A percentile compares a stretch with the other conserved stretches of the same genome.
phyloP scores from a whole-genome alignment of 2,329 filamentous ascomycete genomes.

The Amauroascus niger region DNA sequence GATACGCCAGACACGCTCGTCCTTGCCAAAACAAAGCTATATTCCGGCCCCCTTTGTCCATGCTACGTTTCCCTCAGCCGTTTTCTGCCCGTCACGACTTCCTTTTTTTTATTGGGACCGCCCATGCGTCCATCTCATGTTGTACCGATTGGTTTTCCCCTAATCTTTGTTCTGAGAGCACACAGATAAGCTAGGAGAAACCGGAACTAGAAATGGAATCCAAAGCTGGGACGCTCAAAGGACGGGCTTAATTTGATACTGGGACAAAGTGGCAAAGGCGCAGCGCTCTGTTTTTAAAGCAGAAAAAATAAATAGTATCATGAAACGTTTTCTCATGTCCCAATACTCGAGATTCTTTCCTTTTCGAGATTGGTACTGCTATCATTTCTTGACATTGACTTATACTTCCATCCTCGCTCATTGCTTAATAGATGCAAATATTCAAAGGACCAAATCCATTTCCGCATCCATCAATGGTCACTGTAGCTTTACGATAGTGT shows the following conservation, averaged over 20 bases:
- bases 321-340: constrained; percentile 8
- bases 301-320: constrained; percentile 9
- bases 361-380: not conserved
- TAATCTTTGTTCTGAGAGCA: not conserved
- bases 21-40: not conserved
- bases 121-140: not conserved
- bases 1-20: not conserved
- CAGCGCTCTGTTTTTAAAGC: constrained; percentile 7
- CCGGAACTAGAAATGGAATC: not conserved
- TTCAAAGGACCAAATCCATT: not conserved
- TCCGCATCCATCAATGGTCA: not conserved
- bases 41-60: not conserved
- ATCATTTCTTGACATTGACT: too few relatives aligned
- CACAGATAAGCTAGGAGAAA: not conserved
- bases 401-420: too few relatives aligned
- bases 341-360: not conserved
- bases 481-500: not conserved
- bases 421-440: not conserved
- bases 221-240: not conserved
- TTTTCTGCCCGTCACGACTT: not conserved
- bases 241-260: not conserved
- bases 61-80: not conserved
- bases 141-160: not conserved
- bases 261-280: not conserved
- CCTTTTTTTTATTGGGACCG: too few relatives aligned